Evolutionary conservation across 2,329 filamentous ascomycete species (phyloP), one percentile per base, ranked within the genome.

Genomic region (Fusarium haematococcum): DNA sequence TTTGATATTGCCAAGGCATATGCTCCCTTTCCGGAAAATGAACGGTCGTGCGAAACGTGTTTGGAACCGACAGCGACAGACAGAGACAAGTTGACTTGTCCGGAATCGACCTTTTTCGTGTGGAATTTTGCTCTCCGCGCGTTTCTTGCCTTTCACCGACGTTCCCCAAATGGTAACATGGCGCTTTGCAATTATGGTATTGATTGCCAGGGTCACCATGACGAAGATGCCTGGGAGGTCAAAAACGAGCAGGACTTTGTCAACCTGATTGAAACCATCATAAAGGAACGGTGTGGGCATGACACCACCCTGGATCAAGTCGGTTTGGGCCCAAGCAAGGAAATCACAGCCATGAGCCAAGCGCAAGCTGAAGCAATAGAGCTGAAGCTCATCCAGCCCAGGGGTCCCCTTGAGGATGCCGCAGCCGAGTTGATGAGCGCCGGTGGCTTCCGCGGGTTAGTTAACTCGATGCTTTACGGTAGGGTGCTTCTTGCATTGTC

Each of bases 1-100:
- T 5, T 73, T 14, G 62, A 73, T 11, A 43, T 73, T 2, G 57
- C 58, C 0, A 33, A n/a, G 39, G 30, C 25, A 0, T 73, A 73
- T 6, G 6, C 37, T 0, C 66, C 70, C 1, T 73, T 70, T 8
- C 70, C 70, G 0, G 32, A 5, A 1, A 20, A 18, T 3, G 39
- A 27, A 41, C 18, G 7, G 20, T 20, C 25, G 3, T 64, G 61
- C 20, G 14, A 37, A 5, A 35, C 8, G 14, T 64, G 61, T 23
- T 1, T n/a, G 14, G 23, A 20, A 13, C 8, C 48, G 10, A 43
- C 7, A 32, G 14, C 35, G n/a, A 30, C 8, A 4, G 41, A 30
- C 3, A 27, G 16, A 32, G 8, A 35, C 39, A 37, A 8, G 20
- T 10, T 8, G 6, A 41, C 54, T 16, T 58, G 54, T 33, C 54